phyloP scores from a whole-genome alignment of 2,329 filamentous ascomycete genomes.

The Cytospora mali region DNA sequence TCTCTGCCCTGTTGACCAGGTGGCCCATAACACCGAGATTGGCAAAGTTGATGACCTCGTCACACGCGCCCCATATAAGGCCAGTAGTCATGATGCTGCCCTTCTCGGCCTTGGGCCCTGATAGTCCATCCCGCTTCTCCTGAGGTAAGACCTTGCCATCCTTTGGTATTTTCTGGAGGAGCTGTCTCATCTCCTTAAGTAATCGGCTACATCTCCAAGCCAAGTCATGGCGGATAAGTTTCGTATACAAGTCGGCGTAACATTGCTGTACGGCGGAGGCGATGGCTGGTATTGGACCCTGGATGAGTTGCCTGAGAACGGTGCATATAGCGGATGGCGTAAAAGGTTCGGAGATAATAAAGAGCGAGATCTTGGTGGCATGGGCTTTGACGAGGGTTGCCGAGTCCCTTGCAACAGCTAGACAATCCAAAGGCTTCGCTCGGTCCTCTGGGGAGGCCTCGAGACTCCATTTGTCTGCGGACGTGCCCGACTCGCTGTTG shows the following conservation, averaged over 20 bases:
- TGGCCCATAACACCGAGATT: slow-evolving; percentile 70
- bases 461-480: slow-evolving; percentile 21
- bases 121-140: slow-evolving; percentile 49
- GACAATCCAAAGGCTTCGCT: slow-evolving; percentile 49
- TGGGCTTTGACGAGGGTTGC: slow-evolving; percentile 78
- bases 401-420: slow-evolving; percentile 72
- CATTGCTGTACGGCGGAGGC: slow-evolving; percentile 71
- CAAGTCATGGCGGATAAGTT: slow-evolving; percentile 65
- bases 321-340: slow-evolving; percentile 74
- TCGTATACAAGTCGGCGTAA: slow-evolving; percentile 62
- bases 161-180: slow-evolving; percentile 62
- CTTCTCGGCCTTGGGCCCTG: slow-evolving; percentile 42
- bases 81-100: slow-evolving; percentile 69
- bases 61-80: slow-evolving; percentile 81
- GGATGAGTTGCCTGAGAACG: slow-evolving; percentile 72
- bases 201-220: slow-evolving; percentile 60
- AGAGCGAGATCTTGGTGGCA: slow-evolving; percentile 81
- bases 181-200: slow-evolving; percentile 61
- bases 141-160: slow-evolving; percentile 58
- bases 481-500: slow-evolving; percentile 22
- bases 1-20: slow-evolving; percentile 70
- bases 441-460: slow-evolving; percentile 26
- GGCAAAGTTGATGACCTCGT: slow-evolving; percentile 67
- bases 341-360: slow-evolving; percentile 85
- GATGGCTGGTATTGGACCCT: slow-evolving; percentile 73